Evolutionary conservation across 2,329 filamentous ascomycete genomes (phyloP).

Genomic region (Diaporthe destruens): DNA sequence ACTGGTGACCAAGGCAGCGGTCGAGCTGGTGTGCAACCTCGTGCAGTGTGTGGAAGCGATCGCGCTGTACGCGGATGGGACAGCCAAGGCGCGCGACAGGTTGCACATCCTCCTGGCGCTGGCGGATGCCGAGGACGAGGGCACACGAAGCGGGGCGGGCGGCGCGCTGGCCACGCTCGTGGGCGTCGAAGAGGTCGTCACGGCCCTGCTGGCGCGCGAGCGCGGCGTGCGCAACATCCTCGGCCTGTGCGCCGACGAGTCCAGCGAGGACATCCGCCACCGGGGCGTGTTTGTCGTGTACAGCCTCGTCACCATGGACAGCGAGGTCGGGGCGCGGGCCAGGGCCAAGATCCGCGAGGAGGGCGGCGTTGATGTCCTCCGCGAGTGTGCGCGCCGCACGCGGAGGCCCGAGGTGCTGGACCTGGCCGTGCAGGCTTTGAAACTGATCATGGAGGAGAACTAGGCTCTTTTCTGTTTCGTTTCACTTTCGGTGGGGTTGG

Average conservation of each 20-base stretch:
- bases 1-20: constrained; percentile 83
- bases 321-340: constrained; percentile 72
- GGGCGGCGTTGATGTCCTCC: constrained; percentile 76
- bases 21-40: constrained; percentile 93
- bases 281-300: constrained; percentile 81
- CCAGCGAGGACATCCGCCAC: constrained; percentile 72
- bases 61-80: constrained; percentile 76
- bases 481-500: background rate
- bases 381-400: constrained; percentile 76
- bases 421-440: constrained; percentile 78
- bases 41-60: constrained; percentile 77
- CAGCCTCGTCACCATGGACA: constrained; percentile 78
- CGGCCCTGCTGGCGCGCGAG: constrained; percentile 76
- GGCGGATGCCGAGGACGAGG: constrained; percentile 84
- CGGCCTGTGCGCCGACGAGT: constrained; percentile 80
- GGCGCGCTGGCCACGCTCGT: constrained; percentile 90
- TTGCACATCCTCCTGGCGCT: constrained; percentile 89
- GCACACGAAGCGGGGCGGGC: constrained; percentile 85
- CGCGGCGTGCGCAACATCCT: constrained; percentile 83
- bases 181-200: constrained; percentile 79
- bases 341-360: constrained; percentile 70
- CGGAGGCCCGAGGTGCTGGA: constrained; percentile 78
- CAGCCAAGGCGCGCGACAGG: constrained; percentile 76
- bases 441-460: constrained; percentile 67
- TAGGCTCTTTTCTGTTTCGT: background rate